Evolutionary conservation across 139 green algal species (phyloP), one percentile per base, ranked within the genome.

Genomic region (Tetradesmus obliquus): DNA sequence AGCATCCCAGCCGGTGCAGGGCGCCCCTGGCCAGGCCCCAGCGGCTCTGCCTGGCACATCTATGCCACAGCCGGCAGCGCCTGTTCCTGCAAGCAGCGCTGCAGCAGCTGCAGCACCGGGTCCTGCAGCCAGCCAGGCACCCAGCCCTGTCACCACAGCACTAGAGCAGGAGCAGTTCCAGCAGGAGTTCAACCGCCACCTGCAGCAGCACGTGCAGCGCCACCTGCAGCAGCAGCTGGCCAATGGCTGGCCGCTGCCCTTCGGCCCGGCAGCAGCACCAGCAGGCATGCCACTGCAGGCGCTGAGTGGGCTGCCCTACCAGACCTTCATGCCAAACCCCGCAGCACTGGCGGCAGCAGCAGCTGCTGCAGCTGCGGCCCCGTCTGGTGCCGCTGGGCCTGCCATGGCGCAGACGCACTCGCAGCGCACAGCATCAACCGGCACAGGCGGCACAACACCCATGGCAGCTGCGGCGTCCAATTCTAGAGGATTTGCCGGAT

Each of bases 311-410:
- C 53, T 90, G 69, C 54, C 71, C 5, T 57, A 82, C 53, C 79
- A 54, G 79, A 15, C 71, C 51, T 69, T 90, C 19, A 55, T 90
- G 86, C 66, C 71, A 15, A 22, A n/a, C 12, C 86, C 86, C 15
- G 86, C 86, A 62, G 86, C 69, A 20, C 53, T 90, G 8, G 86
- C 86, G 53, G 86, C 69, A 79, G 86, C 86, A 83, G 86, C 53
- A 84, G 71, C 86, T 74, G 81, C 81, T 4, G 81, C 53, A 19
- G 62, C 62, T 45, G 32, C 32, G 32, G 66, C 81, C 6, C 13
- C 81, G 2, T 32, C 81, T 86, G 55, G 24, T 24, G 55, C 3
- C 79, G n/a, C 58, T 79, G 84, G 55, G 1, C n/a, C 57, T 79
- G n/a, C 15, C 5, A 45, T 76, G 24, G 13, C 1, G 24, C 57